phyloP scores from a whole-genome alignment of 1,284 basidiomycete species.

The Sanghuangporus baumii region DNA sequence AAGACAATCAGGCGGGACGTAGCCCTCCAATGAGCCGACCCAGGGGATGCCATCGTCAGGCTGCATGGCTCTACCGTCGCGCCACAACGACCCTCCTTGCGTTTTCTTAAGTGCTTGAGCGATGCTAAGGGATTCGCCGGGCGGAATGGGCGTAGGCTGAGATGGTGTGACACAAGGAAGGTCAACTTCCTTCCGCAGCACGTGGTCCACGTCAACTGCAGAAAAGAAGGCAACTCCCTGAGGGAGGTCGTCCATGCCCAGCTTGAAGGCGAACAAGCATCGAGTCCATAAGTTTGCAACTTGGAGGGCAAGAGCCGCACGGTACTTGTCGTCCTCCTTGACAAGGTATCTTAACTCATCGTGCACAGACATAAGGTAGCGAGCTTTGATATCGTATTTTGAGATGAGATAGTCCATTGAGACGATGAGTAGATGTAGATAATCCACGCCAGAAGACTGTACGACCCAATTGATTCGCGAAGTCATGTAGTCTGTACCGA shows the following conservation, averaged over 20 bases:
- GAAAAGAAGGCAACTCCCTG: slow-evolving; percentile 96
- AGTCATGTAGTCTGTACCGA: slow-evolving; percentile 88
- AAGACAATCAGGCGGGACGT: slow-evolving; percentile 50
- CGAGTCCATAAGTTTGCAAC: slow-evolving; percentile 97
- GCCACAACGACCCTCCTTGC: slow-evolving; percentile 55
- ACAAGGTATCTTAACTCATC: slow-evolving; percentile 96
- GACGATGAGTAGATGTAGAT: slow-evolving; percentile 93
- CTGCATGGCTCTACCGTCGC: slow-evolving; percentile 51
- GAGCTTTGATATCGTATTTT: slow-evolving; percentile 82
- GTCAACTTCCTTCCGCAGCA: slow-evolving; percentile 94
- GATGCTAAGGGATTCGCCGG: slow-evolving; percentile 86
- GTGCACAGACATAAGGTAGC: slow-evolving; percentile 96
- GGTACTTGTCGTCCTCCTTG: slow-evolving; percentile 81
- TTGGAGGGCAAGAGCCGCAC: slow-evolving; percentile 90
- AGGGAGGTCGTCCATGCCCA: slow-evolving; percentile 95
- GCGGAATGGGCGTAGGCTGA: slow-evolving; percentile 75
- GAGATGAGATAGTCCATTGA: slow-evolving; percentile 87
- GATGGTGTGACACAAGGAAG: slow-evolving; percentile 95
- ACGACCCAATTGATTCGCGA: slow-evolving; percentile 99
- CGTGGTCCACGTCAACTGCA: slow-evolving; percentile 89
- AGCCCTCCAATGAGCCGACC: slow-evolving; percentile 36
- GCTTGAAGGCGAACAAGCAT: slow-evolving; percentile 84
- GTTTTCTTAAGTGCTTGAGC: slow-evolving; percentile 59
- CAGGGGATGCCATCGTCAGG: slow-evolving; percentile 21
- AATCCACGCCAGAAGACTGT: slow-evolving; percentile 97